Evolutionary conservation across 805 yeast species (phyloP).

Genomic region (Schizosaccharomyces cryophilus): DNA sequence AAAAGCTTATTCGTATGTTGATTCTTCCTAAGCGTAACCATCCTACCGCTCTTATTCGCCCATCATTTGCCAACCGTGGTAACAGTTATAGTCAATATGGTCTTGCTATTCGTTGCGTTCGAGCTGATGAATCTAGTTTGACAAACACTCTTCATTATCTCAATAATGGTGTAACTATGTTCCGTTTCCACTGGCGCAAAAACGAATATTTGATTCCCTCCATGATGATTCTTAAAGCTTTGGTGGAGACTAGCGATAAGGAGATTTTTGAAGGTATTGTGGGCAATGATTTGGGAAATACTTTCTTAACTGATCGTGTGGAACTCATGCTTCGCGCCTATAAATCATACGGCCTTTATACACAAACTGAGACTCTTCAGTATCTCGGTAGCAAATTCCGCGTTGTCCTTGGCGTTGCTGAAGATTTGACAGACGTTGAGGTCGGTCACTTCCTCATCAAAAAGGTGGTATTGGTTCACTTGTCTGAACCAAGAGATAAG

Average conservation of each 20-base stretch:
- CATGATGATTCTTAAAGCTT: conserved; percentile 72
- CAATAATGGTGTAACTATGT: conserved; percentile 85
- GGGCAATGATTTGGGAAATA: conserved; percentile 64
- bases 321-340: conserved; percentile 75
- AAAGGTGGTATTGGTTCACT: conserved; percentile 74
- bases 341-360: conserved; percentile 53
- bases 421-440: conserved; percentile 67
- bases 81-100: conserved; percentile 70
- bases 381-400: conserved; percentile 90
- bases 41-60: conserved; percentile 92
- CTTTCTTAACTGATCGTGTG: conserved; percentile 92
- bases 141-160: conserved; percentile 91
- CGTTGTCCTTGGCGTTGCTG: conserved; percentile 70
- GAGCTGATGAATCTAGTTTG: conserved; percentile 94
- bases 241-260: conserved; percentile 73
- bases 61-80: conserved; percentile 85
- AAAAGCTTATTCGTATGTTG: conserved; percentile 85
- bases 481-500: conserved; percentile 45
- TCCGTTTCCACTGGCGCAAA: conserved; percentile 91
- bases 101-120: conserved; percentile 77
- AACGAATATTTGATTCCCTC: conserved; percentile 88
- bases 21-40: conserved; percentile 94
- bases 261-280: conserved; percentile 91
- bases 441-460: conserved; percentile 68
- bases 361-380: conserved; percentile 74